Conservation (phyloP, 331 rosid species). For the Prunus yedoensis region DNA sequence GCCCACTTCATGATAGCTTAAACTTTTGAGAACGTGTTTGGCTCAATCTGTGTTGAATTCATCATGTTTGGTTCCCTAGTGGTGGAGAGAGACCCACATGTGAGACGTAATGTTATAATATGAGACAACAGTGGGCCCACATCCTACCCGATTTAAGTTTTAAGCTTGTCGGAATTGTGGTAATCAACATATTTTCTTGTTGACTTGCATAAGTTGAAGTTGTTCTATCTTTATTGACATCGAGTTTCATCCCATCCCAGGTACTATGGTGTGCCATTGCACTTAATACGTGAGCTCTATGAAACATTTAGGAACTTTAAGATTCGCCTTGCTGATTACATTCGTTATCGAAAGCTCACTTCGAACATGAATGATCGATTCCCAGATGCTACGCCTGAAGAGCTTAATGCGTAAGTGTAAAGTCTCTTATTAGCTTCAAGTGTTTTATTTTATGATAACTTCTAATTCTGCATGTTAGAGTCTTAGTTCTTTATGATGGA, state of each 20-base stretch:
- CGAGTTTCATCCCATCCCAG: slow-evolving; percentile 39
- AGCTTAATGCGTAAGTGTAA: slow-evolving; percentile 80
- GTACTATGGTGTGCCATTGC: slow-evolving; percentile 93
- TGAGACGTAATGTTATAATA: background rate
- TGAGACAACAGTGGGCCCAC: background rate
- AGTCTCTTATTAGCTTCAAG: slow-evolving; percentile 9
- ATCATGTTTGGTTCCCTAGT: background rate
- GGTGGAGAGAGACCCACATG: background rate
- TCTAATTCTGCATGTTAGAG: slow-evolving; percentile 16
- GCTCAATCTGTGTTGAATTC: background rate
- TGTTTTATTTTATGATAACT: slow-evolving; percentile 2
- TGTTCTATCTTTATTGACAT: slow-evolving; percentile 17
- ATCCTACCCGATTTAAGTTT: background rate
- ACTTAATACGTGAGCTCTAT: slow-evolving; percentile 92
- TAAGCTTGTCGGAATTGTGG: background rate
- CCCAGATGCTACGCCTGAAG: slow-evolving; percentile 97
- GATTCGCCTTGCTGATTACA: slow-evolving; percentile 80
- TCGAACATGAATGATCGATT: slow-evolving; percentile 98
- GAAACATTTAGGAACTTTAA: slow-evolving; percentile 98
- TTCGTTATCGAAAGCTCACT: slow-evolving; percentile 95
- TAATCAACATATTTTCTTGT: background rate
- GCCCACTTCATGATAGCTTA: too few species aligned
- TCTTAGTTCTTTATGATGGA: slow-evolving; percentile 24
- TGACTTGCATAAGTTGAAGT: background rate
- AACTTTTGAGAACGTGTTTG: background rate